Conservation (phyloP, 495 filamentous ascomycete genomes). For the Penicillium cataractarum region DNA sequence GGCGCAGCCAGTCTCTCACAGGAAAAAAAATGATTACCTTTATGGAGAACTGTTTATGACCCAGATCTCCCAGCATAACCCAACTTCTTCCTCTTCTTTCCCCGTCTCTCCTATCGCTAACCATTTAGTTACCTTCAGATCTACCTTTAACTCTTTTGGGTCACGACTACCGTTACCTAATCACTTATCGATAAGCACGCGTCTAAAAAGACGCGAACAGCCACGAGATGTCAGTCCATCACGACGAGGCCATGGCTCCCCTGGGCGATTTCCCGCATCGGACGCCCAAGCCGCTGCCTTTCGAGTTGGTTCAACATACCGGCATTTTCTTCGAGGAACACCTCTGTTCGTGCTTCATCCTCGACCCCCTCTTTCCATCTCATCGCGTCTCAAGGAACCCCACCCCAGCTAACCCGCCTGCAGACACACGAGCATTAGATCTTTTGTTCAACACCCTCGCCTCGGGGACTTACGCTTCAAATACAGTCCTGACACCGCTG, state of each 20-base stretch:
- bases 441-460: constrained; percentile 68
- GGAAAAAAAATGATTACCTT: not conserved
- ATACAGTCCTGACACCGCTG: constrained; percentile 52
- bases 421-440: constrained; percentile 70
- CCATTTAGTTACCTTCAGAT: too few relatives aligned
- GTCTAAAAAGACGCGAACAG: constrained; percentile 17
- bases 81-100: not conserved
- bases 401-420: constrained; percentile 12
- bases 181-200: constrained; percentile 37
- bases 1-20: not conserved
- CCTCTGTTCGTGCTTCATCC: constrained; percentile 55
- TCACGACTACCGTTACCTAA: too few relatives aligned
- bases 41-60: not conserved
- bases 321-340: constrained; percentile 77
- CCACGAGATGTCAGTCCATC: not conserved
- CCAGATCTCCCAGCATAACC: too few relatives aligned
- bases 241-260: constrained; percentile 25
- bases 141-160: too few relatives aligned
- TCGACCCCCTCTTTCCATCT: not conserved
- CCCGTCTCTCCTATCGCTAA: not conserved
- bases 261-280: constrained; percentile 46
- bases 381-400: not conserved
- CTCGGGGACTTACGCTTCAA: constrained; percentile 52
- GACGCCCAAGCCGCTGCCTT: constrained; percentile 56
- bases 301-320: constrained; percentile 64